phyloP scores from a whole-genome alignment of 2,329 filamentous ascomycete genomes.

The Aspergillus chevalieri region DNA sequence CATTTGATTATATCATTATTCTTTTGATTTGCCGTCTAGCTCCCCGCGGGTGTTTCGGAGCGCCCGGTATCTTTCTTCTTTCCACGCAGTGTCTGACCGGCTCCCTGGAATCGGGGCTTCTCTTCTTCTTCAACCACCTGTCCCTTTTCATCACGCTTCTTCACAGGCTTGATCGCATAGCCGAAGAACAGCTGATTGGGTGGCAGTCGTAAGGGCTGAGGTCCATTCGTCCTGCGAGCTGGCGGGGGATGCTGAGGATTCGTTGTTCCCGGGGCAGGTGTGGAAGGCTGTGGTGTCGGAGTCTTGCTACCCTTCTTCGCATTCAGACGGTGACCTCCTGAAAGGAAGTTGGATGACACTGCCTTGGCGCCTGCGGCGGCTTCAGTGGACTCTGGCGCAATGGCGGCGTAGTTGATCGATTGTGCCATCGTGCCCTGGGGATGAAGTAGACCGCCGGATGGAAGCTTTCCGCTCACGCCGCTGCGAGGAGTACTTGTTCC shows the following conservation, averaged over 20 bases:
- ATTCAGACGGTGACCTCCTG: slow-evolving; percentile 73
- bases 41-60: slow-evolving; percentile 32
- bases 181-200: slow-evolving; percentile 95
- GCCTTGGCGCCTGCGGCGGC: slow-evolving; percentile 58
- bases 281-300: slow-evolving; percentile 64
- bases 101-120: slow-evolving; percentile 72
- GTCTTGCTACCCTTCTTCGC: slow-evolving; percentile 75
- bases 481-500: slow-evolving; percentile 84
- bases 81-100: slow-evolving; percentile 70
- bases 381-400: slow-evolving; percentile 69
- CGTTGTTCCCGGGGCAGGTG: slow-evolving; percentile 59
- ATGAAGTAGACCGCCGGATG: slow-evolving; percentile 69
- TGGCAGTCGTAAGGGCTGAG: slow-evolving; percentile 75
- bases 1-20: slow-evolving; percentile 11
- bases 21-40: slow-evolving; percentile 23
- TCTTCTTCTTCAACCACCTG: slow-evolving; percentile 57
- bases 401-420: slow-evolving; percentile 91
- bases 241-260: slow-evolving; percentile 41
- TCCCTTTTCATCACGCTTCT: slow-evolving; percentile 63
- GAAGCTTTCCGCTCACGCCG: slow-evolving; percentile 53
- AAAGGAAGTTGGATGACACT: slow-evolving; percentile 69
- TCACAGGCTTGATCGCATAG: slow-evolving; percentile 84
- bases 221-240: slow-evolving; percentile 60
- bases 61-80: slow-evolving; percentile 60
- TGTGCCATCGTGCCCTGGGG: slow-evolving; percentile 91